A percentile compares a stretch with the other conserved stretches of the same genome.
These are phyloP conservation scores for Gentiana dahurica DNA, from an alignment of 257 asterid species.

Conservation along the genomic window DNA sequence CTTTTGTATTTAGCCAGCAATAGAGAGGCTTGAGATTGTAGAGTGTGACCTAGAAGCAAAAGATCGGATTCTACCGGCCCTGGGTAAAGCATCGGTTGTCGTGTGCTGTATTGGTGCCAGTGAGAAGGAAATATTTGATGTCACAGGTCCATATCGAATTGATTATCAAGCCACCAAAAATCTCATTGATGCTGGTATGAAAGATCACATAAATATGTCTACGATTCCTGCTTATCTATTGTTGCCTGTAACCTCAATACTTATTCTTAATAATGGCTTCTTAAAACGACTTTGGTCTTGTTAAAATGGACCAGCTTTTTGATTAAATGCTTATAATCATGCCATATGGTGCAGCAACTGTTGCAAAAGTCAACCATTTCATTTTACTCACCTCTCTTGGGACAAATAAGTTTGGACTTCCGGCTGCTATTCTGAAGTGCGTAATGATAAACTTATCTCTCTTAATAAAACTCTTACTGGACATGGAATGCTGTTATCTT, in stretches of 20 bases:
- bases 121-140: conserved; percentile 81
- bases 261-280: neutral
- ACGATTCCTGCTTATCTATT: neutral
- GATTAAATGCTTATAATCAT: neutral
- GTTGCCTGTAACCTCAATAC: neutral
- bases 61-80: conserved; percentile 48
- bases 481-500: too few relatives aligned
- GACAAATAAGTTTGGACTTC: conserved; percentile 88
- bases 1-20: conserved; percentile 93
- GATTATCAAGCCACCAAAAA: conserved; percentile 81
- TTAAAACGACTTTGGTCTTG: too few relatives aligned
- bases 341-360: conserved; percentile 49
- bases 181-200: conserved; percentile 82
- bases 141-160: conserved; percentile 84
- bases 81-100: conserved; percentile 68
- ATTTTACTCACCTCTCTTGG: conserved; percentile 90
- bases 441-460: conserved; percentile 6
- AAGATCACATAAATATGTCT: conserved; percentile 4
- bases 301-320: too few relatives aligned
- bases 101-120: conserved; percentile 97
- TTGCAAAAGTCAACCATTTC: conserved; percentile 68
- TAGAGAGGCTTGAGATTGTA: conserved; percentile 90
- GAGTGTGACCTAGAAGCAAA: conserved; percentile 89
- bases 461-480: too few relatives aligned
- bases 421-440: conserved; percentile 94